phyloP scores from a whole-genome alignment of 305 asterid species.

The Ilex paraguariensis region DNA sequence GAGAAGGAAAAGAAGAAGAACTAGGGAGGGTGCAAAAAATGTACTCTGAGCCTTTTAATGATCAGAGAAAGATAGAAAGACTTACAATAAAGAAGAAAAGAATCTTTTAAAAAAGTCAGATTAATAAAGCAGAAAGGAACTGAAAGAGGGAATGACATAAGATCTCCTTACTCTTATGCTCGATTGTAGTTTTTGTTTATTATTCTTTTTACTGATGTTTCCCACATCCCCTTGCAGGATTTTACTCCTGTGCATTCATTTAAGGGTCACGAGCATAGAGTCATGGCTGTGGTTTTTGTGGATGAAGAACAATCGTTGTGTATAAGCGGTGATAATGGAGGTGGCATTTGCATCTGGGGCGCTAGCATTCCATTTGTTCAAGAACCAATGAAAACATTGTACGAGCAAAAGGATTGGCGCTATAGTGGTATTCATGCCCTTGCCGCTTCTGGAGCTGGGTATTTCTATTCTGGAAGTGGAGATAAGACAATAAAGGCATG shows the following conservation, averaged over 20 bases:
- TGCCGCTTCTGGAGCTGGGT: slow-evolving; percentile 52
- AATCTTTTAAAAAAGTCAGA: too few species aligned
- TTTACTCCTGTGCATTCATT: slow-evolving; percentile 64
- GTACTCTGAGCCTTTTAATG: too few species aligned
- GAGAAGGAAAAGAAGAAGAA: too few species aligned
- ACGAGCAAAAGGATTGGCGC: slow-evolving; percentile 92
- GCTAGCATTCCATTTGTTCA: slow-evolving; percentile 51
- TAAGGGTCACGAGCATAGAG: slow-evolving; percentile 78
- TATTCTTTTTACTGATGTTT: background rate
- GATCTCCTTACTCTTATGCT: too few species aligned
- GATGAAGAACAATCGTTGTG: slow-evolving; percentile 67
- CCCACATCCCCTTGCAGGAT: slow-evolving; percentile 35
- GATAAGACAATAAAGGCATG: slow-evolving; percentile 83
- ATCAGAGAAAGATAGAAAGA: too few species aligned
- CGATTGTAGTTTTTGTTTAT: slow-evolving; percentile 2
- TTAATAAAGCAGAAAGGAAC: too few species aligned
- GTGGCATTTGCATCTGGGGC: slow-evolving; percentile 75
- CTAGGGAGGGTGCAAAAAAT: too few species aligned
- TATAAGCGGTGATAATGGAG: slow-evolving; percentile 79
- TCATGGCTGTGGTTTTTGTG: slow-evolving; percentile 56
- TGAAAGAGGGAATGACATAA: too few species aligned
- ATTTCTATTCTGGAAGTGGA: slow-evolving; percentile 87
- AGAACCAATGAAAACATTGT: slow-evolving; percentile 43
- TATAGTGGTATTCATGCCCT: slow-evolving; percentile 93
- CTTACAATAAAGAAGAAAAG: too few species aligned